Percentiles rank a stretch among this genome's conserved stretches.
Evolutionary conservation across 2,329 filamentous ascomycete genomes (phyloP).

Genomic region (Colletotrichum graminicola): DNA sequence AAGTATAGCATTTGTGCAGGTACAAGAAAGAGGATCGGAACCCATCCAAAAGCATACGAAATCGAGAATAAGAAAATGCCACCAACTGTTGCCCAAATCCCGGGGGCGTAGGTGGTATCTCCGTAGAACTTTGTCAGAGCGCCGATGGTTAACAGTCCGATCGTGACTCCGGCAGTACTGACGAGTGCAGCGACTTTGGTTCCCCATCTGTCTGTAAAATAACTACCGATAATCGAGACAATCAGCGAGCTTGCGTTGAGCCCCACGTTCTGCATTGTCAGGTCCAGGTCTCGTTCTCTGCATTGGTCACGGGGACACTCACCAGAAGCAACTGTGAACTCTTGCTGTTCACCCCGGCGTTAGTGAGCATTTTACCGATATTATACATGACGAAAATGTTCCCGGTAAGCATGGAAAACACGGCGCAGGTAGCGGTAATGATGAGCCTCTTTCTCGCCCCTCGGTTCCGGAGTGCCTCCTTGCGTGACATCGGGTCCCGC

Average conservation of each 20-base stretch:
- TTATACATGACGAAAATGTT: conserved; percentile 23
- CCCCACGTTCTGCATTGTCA: conserved; percentile 6
- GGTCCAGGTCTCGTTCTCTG: too few relatives aligned
- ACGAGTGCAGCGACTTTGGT: neutral
- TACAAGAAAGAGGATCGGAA: conserved; percentile 14
- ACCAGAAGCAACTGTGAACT: neutral
- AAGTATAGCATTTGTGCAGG: conserved; percentile 21
- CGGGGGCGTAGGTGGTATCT: neutral
- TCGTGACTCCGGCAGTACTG: conserved; percentile 3
- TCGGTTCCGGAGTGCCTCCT: conserved; percentile 3
- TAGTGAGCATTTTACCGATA: neutral
- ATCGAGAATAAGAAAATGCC: conserved; percentile 1
- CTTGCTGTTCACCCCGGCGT: conserved; percentile 1
- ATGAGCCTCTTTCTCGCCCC: conserved; percentile 18
- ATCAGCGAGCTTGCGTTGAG: neutral
- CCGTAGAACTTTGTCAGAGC: conserved; percentile 13
- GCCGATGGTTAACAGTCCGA: neutral
- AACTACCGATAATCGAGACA: conserved; percentile 2
- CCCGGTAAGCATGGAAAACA: conserved; percentile 16
- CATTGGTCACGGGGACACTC: neutral
- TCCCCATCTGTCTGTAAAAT: conserved; percentile 1
- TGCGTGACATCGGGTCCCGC: conserved; percentile 9
- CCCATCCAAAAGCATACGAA: conserved; percentile 10
- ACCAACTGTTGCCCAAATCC: neutral
- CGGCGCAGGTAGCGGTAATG: neutral